A percentile compares a stretch with the other conserved stretches of the same genome.
phyloP scores from a whole-genome alignment of 2,329 filamentous ascomycete species.

The Berkeleyomyces basicola region DNA sequence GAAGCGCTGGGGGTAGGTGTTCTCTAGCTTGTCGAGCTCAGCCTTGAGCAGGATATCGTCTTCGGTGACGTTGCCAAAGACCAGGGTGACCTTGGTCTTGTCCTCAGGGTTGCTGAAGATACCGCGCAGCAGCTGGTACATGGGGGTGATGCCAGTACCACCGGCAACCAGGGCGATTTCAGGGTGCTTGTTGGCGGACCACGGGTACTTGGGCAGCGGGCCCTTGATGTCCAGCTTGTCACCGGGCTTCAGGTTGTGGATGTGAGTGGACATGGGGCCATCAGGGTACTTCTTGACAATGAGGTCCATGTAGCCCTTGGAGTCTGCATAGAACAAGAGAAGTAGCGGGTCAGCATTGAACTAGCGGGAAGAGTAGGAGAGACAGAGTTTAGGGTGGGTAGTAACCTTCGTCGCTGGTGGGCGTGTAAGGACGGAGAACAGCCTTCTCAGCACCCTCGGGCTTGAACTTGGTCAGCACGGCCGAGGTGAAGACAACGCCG shows the following conservation, averaged over 20 bases:
- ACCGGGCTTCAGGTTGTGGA: slow-evolving; percentile 68
- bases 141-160: slow-evolving; percentile 91
- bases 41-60: slow-evolving; percentile 82
- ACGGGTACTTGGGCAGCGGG: slow-evolving; percentile 83
- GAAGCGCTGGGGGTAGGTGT: slow-evolving; percentile 90
- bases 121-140: slow-evolving; percentile 82
- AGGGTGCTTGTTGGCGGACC: slow-evolving; percentile 80
- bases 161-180: slow-evolving; percentile 82
- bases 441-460: slow-evolving; percentile 68
- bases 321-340: slow-evolving; percentile 30
- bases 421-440: slow-evolving; percentile 83
- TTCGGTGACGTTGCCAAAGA: slow-evolving; percentile 81
- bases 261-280: slow-evolving; percentile 80
- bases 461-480: slow-evolving; percentile 84
- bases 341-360: slow-evolving; percentile 3
- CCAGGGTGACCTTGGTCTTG: slow-evolving; percentile 91
- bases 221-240: slow-evolving; percentile 86
- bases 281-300: slow-evolving; percentile 82
- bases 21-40: slow-evolving; percentile 75
- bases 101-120: slow-evolving; percentile 96
- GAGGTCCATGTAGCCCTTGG: slow-evolving; percentile 69
- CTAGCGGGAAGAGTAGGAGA: neutral
- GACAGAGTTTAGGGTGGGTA: neutral
- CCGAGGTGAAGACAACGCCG: slow-evolving; percentile 68
- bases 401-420: slow-evolving; percentile 66